Evolutionary conservation across 1,284 basidiomycete genomes (phyloP).

Genomic region (Ustilago xerochloae): DNA sequence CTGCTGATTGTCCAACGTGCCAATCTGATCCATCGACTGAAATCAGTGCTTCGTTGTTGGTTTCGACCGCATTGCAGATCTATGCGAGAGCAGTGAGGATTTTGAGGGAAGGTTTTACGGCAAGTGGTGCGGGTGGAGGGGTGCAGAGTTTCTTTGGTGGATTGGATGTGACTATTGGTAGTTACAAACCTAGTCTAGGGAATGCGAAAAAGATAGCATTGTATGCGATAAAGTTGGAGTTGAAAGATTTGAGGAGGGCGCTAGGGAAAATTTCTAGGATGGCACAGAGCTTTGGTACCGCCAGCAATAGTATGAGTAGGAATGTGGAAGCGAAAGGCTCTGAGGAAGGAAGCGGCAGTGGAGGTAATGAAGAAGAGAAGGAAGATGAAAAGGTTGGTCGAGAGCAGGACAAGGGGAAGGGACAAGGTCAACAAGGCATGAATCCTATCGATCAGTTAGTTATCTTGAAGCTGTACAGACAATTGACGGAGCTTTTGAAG

Average conservation of each 20-base stretch:
- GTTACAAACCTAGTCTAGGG: slow-evolving; percentile 48
- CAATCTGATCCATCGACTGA: slow-evolving; percentile 57
- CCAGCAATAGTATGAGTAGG: not conserved
- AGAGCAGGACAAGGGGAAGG: slow-evolving; percentile 1
- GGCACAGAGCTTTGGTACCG: slow-evolving; percentile 32
- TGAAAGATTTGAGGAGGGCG: slow-evolving; percentile 61
- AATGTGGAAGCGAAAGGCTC: too few species aligned
- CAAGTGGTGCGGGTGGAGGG: not conserved
- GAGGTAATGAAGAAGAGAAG: not conserved
- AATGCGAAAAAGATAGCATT: slow-evolving; percentile 66
- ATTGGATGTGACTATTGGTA: slow-evolving; percentile 62
- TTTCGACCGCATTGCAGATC: slow-evolving; percentile 66
- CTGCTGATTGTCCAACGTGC: slow-evolving; percentile 65
- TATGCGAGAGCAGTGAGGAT: slow-evolving; percentile 64
- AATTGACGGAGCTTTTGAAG: slow-evolving; percentile 59
- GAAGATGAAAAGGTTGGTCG: not conserved
- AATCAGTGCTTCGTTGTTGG: slow-evolving; percentile 57
- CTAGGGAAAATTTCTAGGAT: slow-evolving; percentile 57
- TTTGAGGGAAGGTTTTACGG: slow-evolving; percentile 57
- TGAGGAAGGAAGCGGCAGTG: not conserved
- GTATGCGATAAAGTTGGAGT: slow-evolving; percentile 66
- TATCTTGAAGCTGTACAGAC: slow-evolving; percentile 59
- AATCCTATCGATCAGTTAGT: slow-evolving; percentile 66
- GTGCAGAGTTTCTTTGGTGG: slow-evolving; percentile 27
- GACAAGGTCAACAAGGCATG: slow-evolving; percentile 13